Conservation (phyloP, 1,139 yeast species). For the Candida pseudocylindracea region DNA sequence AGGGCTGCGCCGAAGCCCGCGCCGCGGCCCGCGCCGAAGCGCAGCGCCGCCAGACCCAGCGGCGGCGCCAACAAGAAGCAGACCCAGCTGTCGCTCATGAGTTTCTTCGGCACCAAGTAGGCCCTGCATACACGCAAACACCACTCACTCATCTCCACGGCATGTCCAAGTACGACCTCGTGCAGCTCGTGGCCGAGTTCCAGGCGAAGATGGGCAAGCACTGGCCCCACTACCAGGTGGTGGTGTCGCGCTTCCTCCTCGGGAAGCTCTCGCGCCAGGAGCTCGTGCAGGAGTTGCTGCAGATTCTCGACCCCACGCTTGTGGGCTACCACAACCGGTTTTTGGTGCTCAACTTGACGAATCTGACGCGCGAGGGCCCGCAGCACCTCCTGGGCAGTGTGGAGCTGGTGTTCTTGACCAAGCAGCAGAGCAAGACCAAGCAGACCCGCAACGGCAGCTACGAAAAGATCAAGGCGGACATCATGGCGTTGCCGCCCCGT, state of each 20-base stretch:
- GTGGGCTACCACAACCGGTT: constrained; percentile 57
- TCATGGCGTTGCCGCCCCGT: constrained; percentile 66
- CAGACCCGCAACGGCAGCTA: constrained; percentile 38
- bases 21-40: too few relatives aligned
- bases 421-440: constrained; percentile 18
- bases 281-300: constrained; percentile 30
- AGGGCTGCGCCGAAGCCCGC: too few relatives aligned
- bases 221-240: constrained; percentile 78
- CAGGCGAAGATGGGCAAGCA: constrained; percentile 47
- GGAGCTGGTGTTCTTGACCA: constrained; percentile 36
- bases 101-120: too few relatives aligned
- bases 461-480: constrained; percentile 66
- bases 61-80: too few relatives aligned
- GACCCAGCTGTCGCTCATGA: too few relatives aligned
- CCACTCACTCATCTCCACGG: too few relatives aligned
- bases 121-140: too few relatives aligned
- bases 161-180: constrained; percentile 23
- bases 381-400: constrained; percentile 16
- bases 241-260: constrained; percentile 51
- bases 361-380: constrained; percentile 51
- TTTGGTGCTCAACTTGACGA: constrained; percentile 61
- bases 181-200: constrained; percentile 47
- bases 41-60: too few relatives aligned
- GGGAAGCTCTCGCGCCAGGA: constrained; percentile 68
- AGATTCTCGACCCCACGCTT: constrained; percentile 25